Evolutionary conservation across 805 yeast species (phyloP).

Genomic region (Komagataella mondaviorum): DNA sequence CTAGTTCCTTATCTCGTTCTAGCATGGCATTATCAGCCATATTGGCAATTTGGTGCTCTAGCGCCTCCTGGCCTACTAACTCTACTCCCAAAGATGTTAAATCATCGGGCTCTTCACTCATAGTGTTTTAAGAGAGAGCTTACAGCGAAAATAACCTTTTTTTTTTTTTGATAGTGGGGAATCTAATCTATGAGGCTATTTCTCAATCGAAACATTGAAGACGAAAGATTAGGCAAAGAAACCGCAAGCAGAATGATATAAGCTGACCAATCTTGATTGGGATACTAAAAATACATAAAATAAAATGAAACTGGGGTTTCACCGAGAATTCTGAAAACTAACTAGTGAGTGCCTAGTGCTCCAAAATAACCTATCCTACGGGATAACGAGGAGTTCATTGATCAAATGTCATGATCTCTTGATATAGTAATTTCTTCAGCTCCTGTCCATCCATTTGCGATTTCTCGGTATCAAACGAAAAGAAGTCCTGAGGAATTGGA

Average conservation of each 20-base stretch:
- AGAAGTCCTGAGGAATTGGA: slow-evolving; percentile 40
- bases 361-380: not conserved
- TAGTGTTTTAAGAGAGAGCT: not conserved
- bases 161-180: not conserved
- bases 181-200: not conserved
- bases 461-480: slow-evolving; percentile 39
- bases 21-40: slow-evolving; percentile 53
- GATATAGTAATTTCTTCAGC: slow-evolving; percentile 36
- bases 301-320: not conserved
- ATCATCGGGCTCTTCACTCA: slow-evolving; percentile 3
- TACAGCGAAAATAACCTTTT: not conserved
- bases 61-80: slow-evolving; percentile 63
- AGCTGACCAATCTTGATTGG: too few species aligned
- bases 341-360: not conserved
- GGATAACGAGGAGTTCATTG: not conserved
- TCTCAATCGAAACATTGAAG: not conserved
- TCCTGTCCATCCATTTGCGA: slow-evolving; percentile 36
- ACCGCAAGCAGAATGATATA: not conserved
- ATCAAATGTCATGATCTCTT: slow-evolving; percentile 26
- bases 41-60: slow-evolving; percentile 63
- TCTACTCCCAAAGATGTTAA: slow-evolving; percentile 33
- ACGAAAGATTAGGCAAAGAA: not conserved
- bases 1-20: slow-evolving; percentile 57
- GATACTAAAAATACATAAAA: not conserved
- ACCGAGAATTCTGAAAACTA: not conserved